Base-by-base conservation (phyloP, 2,329 filamentous ascomycete genomes). In the Fusarium citri region DNA sequence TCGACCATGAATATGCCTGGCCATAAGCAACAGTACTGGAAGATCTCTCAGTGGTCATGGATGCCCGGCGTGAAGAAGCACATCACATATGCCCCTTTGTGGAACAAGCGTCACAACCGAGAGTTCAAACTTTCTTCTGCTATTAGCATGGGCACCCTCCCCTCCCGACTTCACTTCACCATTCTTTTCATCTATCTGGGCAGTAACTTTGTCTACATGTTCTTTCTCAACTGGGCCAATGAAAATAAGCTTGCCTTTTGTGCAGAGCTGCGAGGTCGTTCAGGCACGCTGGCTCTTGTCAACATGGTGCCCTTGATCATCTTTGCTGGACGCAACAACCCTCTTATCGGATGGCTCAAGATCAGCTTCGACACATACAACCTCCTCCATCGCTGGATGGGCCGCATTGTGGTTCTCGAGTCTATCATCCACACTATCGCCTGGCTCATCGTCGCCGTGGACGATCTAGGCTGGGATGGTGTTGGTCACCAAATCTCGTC, bases 351-450 rank as follows among this genome's bases (percentile, higher is more conserved):
- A 6, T 80, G 97, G 34, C 86, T 98, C 60, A 89, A 91, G 74
- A 91, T 98, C 78, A 95, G 93, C 79, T 99, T 98, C 82, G 96
- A 98, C 80, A 97, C 94, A 1, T 98, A 97, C 86, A 98, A 98
- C 78, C 89, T 84, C 11, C 74, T 84, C n/a, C 82, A 84, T 66
- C 80, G 93, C 69, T 96, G 93, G 92, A 87, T 93, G 69, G 93
- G 92, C 41, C 88, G 93, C 34, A 88, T 95, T 47, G 87, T 92
- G 51, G 88, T 93, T 30, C 69, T 90, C 5, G 89, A 95, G 78
- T 81, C 86, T 30, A 75, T 94, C 55, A 83, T 90, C 6, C 93
- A 97, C 80, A 91, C 89, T 8, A 76, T 89, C 31, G 88, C 89
- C 42, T 98, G 94, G 92, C 82, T 89, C 23, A 87, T 92, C 72